Evolutionary conservation across 768 basidiomycete species (phyloP), one percentile per base, ranked within the genome.

Genomic region (Fibroporia radiculosa): DNA sequence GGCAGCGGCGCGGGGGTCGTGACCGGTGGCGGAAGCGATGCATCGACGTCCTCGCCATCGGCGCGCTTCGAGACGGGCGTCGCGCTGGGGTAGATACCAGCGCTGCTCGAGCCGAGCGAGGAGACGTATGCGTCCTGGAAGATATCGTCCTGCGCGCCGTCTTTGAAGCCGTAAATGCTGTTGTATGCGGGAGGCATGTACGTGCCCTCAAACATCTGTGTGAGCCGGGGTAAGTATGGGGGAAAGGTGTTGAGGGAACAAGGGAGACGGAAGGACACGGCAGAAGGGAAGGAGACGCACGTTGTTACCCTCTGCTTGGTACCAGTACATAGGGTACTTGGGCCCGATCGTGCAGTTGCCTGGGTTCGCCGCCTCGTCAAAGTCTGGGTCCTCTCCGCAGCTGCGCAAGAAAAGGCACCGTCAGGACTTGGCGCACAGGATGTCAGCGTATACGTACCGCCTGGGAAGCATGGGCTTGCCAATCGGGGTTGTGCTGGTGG

Each of bases 91-190:
- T 11, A 13, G 29, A 31, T 6, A 14, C 26, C 45, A 22, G 38
- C 6, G 33, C 12, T 7, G 43, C 20, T 20, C 11, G 43, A 28
- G n/a, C 45, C 45, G 28, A 46, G 45, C 37, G 45, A 46, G 37
- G 45, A 46, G 35, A 47, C 35, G 53, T 82, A 80, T 3, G 72
- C 80, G 56, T 77, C 71, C 41, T 68, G 64, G 60, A 88, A 86
- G 49, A 87, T 85, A 58, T 87, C 83, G 47, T 73, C 58, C 58
- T 90, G 87, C 0, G 84, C 66, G 6, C 87, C 85, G 54, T 89
- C 78, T n/a, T 53, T 49, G 60, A 84, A 89, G 54, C 81, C 80
- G 68, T 84, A 88, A 14, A 77, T 62, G 47, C 75, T 73, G 52
- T 71, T 77, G 62, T 89, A 89, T 45, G 73, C 71, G 0, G 80